Conservation (phyloP, 2,329 filamentous ascomycete species). For the Annulohypoxylon truncatum region DNA sequence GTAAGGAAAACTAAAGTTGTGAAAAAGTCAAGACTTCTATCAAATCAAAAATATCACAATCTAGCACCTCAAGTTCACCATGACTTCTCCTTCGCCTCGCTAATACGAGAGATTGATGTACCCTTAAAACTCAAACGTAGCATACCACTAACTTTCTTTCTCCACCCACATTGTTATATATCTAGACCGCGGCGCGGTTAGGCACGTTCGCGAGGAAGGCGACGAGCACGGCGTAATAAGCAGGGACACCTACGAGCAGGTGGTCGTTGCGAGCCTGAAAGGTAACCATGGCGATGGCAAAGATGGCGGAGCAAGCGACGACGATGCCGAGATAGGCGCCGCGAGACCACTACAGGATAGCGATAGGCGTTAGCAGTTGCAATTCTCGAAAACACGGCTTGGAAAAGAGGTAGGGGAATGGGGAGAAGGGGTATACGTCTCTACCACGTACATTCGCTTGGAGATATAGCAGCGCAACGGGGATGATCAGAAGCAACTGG, state of each 20-base stretch:
- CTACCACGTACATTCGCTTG: neutral
- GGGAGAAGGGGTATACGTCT: neutral
- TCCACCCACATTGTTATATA: neutral
- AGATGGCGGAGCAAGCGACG: conserved; percentile 19
- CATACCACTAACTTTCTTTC: no score
- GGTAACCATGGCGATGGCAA: conserved; percentile 17
- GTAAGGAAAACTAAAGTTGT: neutral
- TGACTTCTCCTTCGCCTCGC: neutral
- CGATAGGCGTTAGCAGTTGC: neutral
- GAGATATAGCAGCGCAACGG: conserved; percentile 29
- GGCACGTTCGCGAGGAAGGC: conserved; percentile 29
- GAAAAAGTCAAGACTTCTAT: neutral
- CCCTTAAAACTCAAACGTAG: neutral
- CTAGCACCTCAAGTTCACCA: neutral
- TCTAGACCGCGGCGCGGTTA: neutral
- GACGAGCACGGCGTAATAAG: conserved; percentile 38
- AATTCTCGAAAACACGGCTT: neutral
- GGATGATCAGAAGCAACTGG: conserved; percentile 24
- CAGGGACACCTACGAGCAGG: conserved; percentile 31
- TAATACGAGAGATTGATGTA: neutral
- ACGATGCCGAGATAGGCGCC: conserved; percentile 23
- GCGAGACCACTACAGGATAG: conserved; percentile 11
- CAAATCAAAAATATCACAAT: neutral
- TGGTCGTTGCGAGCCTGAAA: conserved; percentile 30
- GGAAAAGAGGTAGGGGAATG: neutral